These are phyloP conservation scores for Amaranthus hypochondriacus DNA, from an alignment of 148 eudicot genomes.

Conservation along the genomic window DNA sequence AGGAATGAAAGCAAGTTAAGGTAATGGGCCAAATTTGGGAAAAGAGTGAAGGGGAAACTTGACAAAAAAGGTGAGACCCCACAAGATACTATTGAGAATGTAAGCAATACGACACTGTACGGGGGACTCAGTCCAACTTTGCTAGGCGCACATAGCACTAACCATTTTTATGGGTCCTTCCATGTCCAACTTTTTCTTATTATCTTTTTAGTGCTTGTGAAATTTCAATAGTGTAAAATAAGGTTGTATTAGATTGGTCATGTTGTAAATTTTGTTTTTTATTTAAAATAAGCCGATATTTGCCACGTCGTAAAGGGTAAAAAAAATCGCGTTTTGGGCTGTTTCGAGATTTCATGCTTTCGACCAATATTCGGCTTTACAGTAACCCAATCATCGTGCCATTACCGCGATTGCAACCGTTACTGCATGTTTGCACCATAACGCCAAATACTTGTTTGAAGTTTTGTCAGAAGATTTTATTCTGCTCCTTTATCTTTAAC, in stretches of 20 bases:
- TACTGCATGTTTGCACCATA: background rate
- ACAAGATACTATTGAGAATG: slow-evolving; percentile 21
- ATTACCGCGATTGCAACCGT: too few species aligned
- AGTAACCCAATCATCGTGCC: too few species aligned
- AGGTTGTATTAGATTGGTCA: too few species aligned
- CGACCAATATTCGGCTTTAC: too few species aligned
- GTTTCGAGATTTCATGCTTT: too few species aligned
- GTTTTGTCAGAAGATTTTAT: background rate
- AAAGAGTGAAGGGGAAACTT: background rate
- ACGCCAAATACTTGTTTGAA: slow-evolving; percentile 1
- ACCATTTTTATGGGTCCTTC: slow-evolving; percentile 25
- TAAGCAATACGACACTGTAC: slow-evolving; percentile 19
- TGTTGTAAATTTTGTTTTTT: background rate
- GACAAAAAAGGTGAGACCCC: slow-evolving; percentile 12
- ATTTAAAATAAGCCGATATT: background rate
- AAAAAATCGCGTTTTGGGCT: too few species aligned
- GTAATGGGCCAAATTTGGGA: slow-evolving; percentile 6
- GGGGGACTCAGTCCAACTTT: slow-evolving; percentile 17
- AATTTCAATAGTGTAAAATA: background rate
- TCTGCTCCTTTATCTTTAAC: background rate
- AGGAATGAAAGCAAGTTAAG: background rate
- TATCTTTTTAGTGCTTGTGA: background rate
- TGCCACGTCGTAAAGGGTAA: too few species aligned
- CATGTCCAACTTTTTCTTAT: slow-evolving; percentile 5
- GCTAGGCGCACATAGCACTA: slow-evolving; percentile 18